Evolutionary conservation across 495 filamentous ascomycete genomes (phyloP), one percentile per base, ranked within the genome.

Genomic region (Cudoniella acicularis): DNA sequence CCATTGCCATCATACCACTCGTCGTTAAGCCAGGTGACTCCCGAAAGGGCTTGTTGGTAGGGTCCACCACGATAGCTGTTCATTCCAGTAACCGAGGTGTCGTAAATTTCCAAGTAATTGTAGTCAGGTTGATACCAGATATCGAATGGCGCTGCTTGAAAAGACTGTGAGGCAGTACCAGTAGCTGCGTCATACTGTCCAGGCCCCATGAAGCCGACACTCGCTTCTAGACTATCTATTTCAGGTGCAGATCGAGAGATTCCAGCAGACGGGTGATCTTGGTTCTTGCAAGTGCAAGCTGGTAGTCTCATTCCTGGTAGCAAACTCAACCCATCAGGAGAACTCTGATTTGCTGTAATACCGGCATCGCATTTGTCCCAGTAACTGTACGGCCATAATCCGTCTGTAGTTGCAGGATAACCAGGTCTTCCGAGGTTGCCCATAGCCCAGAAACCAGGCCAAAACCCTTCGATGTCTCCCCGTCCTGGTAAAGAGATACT

Each of bases 391-490:
- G 88, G 88, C 88, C 87, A 90, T 66, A 88, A 73, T n/a, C 87
- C 87, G 56, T 90, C 87, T 2, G 86, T 88, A 0, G 83, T 86
- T 11, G 84, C 79, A 24, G 83, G 81, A 71, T 88, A 87, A 8
- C 87, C 87, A 26, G 87, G 84, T 54, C 87, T 79, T 43, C 81
- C 87, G 2, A 90, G 75, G 59, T 90, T 90, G 0, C 87, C 87
- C 86, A 89, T 88, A 0, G 88, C 79, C 88, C 88, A 92, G 71
- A 90, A 89, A 63, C 88, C 88, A 54, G 88, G 88, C 88, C 88
- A 91, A 69, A 90, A 87, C 18, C 88, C 87, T 24, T 83, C 74
- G 23, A 81, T 77, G 43, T 89, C 83, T 4, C 88, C 88, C 26
- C 77, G 67, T 18, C 88, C 88, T 3, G 88, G 88, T 9, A 91